Conservation (phyloP, 2,329 filamentous ascomycete genomes). For the Pyrenochaeta sp. region DNA sequence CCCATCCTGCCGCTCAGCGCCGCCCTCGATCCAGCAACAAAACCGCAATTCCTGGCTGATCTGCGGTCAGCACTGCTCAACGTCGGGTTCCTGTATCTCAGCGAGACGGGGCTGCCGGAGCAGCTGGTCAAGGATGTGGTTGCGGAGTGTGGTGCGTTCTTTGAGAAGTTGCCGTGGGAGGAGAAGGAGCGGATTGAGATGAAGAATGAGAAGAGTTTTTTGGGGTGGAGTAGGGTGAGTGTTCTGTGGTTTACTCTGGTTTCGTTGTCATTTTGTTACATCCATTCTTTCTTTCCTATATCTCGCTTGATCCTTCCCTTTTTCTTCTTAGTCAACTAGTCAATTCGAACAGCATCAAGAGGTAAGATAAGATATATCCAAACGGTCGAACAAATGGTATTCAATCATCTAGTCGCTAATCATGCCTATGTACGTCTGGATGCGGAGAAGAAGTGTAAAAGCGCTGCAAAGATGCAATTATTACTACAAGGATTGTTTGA, state of each 20-base stretch:
- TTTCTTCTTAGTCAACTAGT: no score
- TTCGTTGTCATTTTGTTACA: no score
- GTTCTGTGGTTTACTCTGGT: no score
- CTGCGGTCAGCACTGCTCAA: slow-evolving; percentile 80
- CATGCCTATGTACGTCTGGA: background rate
- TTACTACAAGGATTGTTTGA: background rate
- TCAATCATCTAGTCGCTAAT: slow-evolving; percentile 1
- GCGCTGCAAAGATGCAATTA: slow-evolving; percentile 2
- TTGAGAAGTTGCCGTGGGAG: slow-evolving; percentile 71
- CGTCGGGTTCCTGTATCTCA: slow-evolving; percentile 88
- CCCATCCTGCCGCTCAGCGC: slow-evolving; percentile 79
- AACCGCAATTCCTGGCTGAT: slow-evolving; percentile 73
- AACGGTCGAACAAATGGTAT: no score
- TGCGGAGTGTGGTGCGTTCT: slow-evolving; percentile 73
- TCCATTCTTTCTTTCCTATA: slow-evolving; percentile 9
- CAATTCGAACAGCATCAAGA: no score
- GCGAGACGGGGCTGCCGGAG: slow-evolving; percentile 69
- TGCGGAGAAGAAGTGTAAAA: no score
- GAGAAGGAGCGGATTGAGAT: slow-evolving; percentile 72
- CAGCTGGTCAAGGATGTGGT: slow-evolving; percentile 71
- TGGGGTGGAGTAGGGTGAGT: slow-evolving; percentile 57
- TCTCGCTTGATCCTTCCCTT: background rate
- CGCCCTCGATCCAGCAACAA: slow-evolving; percentile 71
- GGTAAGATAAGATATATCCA: no score
- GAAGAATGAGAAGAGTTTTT: slow-evolving; percentile 58